Evolutionary conservation across 768 basidiomycete genomes (phyloP).

Genomic region (Tulasnella sp.): DNA sequence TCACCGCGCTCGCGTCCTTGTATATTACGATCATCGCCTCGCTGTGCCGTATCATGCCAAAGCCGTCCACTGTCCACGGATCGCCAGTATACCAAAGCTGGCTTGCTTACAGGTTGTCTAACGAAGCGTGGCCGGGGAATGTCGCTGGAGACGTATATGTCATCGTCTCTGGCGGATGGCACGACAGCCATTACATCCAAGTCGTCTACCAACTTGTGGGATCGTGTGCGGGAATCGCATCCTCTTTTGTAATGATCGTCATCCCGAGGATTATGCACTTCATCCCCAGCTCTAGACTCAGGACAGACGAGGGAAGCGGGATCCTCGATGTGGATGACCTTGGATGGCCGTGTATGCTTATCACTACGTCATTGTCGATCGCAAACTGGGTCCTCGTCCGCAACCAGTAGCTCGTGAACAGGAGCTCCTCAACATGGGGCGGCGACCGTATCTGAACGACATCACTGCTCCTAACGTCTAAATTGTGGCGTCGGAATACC

Average conservation of each 20-base stretch:
- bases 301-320: constrained; percentile 34
- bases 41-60: no score
- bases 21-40: no score
- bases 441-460: neutral
- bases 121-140: no score
- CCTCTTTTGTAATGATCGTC: constrained; percentile 66
- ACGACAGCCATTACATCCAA: constrained; percentile 68
- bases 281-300: constrained; percentile 67
- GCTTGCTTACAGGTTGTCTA: no score
- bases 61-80: no score
- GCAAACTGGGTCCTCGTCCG: constrained; percentile 34
- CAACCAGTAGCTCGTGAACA: no score
- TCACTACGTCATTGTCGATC: constrained; percentile 69
- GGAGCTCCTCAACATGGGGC: neutral
- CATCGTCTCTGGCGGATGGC: constrained; percentile 64
- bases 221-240: constrained; percentile 48
- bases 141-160: constrained; percentile 64
- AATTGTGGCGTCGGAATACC: no score
- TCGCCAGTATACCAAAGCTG: no score
- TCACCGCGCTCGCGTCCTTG: no score
- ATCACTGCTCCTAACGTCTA: constrained; percentile 7
- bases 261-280: constrained; percentile 83
- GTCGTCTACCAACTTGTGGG: constrained; percentile 78
- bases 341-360: constrained; percentile 87
- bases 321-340: constrained; percentile 73